phyloP scores from a whole-genome alignment of 306 rosid genomes.

The Cyclanthera cordifolia region DNA sequence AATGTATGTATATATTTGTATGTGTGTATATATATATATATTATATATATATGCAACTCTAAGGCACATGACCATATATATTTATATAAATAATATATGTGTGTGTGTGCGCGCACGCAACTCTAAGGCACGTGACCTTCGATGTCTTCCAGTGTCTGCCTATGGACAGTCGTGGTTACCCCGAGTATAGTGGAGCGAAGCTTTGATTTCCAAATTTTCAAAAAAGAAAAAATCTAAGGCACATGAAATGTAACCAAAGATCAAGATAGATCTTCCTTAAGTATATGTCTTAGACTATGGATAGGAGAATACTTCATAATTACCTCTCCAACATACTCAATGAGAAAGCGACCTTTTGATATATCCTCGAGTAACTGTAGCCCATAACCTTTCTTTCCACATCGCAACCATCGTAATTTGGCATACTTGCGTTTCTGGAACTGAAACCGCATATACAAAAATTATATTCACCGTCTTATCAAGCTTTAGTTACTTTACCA shows the following conservation, averaged over 20 bases:
- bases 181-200: too few relatives aligned
- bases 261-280: neutral
- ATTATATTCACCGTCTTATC: slow-evolving; percentile 13
- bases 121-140: too few relatives aligned
- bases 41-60: too few relatives aligned
- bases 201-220: too few relatives aligned
- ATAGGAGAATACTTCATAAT: slow-evolving; percentile 5
- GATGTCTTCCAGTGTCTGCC: too few relatives aligned
- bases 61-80: too few relatives aligned
- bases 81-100: too few relatives aligned
- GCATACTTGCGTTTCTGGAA: slow-evolving; percentile 87
- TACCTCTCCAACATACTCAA: slow-evolving; percentile 99
- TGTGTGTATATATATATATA: too few relatives aligned
- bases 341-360: slow-evolving; percentile 66
- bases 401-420: slow-evolving; percentile 56
- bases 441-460: slow-evolving; percentile 40
- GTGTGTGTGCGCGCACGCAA: too few relatives aligned
- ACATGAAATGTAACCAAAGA: neutral
- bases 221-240: too few relatives aligned
- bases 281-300: neutral
- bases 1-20: too few relatives aligned
- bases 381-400: slow-evolving; percentile 94
- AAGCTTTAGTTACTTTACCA: neutral
- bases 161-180: too few relatives aligned
- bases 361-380: slow-evolving; percentile 56